phyloP scores from a whole-genome alignment of 2,329 filamentous ascomycete genomes.

The Setomelanomma holmii region DNA sequence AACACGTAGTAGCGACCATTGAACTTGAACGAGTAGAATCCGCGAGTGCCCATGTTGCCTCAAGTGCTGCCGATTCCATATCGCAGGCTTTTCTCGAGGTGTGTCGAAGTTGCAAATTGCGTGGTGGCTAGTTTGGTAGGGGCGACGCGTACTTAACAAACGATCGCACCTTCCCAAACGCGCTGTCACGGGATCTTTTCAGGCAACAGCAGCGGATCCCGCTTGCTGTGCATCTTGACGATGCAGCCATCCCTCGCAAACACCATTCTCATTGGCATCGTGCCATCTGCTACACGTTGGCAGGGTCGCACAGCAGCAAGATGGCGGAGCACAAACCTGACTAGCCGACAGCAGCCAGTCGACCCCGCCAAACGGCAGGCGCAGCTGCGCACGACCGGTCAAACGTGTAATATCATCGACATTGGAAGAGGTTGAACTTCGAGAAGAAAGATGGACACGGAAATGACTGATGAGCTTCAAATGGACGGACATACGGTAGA shows the following conservation, averaged over 20 bases:
- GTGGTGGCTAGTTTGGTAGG: neutral
- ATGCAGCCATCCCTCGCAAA: neutral
- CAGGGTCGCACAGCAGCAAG: neutral
- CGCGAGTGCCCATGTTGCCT: conserved; percentile 6
- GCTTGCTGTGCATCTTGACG: too few relatives aligned
- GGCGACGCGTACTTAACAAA: neutral
- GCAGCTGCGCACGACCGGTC: too few relatives aligned
- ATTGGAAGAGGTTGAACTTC: too few relatives aligned
- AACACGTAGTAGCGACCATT: conserved; percentile 7
- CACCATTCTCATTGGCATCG: neutral
- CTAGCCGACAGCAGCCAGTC: too few relatives aligned
- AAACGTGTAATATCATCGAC: too few relatives aligned
- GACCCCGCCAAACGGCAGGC: too few relatives aligned
- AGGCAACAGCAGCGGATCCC: neutral
- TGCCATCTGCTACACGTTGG: neutral
- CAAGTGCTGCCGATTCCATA: too few relatives aligned
- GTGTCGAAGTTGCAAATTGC: neutral
- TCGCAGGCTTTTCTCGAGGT: too few relatives aligned
- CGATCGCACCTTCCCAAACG: neutral
- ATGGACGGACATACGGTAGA: too few relatives aligned
- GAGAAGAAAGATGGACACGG: too few relatives aligned
- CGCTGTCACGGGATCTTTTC: neutral
- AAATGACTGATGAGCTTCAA: too few relatives aligned
- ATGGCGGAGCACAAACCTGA: too few relatives aligned
- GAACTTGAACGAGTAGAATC: conserved; percentile 3